Base-by-base conservation (phyloP, 208 protist species). In the Leishmania mexicana region DNA sequence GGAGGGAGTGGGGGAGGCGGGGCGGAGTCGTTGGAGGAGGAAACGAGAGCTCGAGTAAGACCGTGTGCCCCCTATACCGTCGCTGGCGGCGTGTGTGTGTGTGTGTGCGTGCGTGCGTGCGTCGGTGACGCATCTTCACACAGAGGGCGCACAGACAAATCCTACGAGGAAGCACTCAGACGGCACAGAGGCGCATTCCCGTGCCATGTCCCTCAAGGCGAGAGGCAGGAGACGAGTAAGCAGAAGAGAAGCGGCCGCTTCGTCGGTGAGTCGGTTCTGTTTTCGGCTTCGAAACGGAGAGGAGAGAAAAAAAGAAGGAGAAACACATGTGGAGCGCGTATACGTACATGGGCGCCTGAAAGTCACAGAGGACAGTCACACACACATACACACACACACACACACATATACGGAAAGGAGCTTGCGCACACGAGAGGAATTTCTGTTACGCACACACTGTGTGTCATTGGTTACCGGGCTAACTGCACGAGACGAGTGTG, bases 401-500 rank as follows among this genome's bases (percentile, higher is more conserved):
- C 15, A 72, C 15, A 51, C 67, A 49, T 21, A 72, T 19, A 72
- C 19, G 31, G 2, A 31, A 35, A 74, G 7, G 70, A 35, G 24
- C 42, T 53, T 53, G 40, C 24, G 28, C n/a, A 31, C 21, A 21
- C 17, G 38, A 77, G 51, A 64, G 11, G 38, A 51, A 1, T 31
- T 24, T 58, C 19, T 19, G 45, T 65, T 28, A 42, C 24, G 13
- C 19, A 21, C 45, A 35, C 17, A 5, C 58, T 21, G 45, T 35
- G 60, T 4, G 13, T n/a, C 5, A 13, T 10, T 21, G 13, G 31
- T 76, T 19, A 88, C 31, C 80, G 83, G 0, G 89, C 91, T 31
- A 96, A 82, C 77, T 92, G 90, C 75, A 92, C 75, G 8, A 96
- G 83, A 54, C 90, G 89, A 58, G 79, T 72, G 49, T 97, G 94